Base-by-base conservation (phyloP, 1,284 basidiomycete species). In the Sporisorium reilianum region DNA sequence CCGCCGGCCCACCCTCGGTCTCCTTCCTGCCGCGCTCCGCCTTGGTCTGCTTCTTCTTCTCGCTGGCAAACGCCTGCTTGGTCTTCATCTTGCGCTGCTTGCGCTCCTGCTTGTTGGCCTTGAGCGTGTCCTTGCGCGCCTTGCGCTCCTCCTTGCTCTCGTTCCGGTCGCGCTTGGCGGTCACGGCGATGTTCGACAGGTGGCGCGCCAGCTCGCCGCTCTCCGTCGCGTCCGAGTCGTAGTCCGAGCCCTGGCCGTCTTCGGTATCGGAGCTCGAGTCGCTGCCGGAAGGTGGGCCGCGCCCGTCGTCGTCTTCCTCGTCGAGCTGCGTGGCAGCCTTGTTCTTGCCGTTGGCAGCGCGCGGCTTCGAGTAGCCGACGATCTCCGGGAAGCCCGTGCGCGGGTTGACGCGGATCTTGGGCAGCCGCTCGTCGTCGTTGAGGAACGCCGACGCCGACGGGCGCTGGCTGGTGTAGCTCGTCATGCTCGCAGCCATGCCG, bases 101-200 rank as follows among this genome's bases (percentile, higher is more conserved):
- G 18, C 81, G 65, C 26, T 59, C 58, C 70, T 80, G 75, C 55
- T 83, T 83, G 55, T 63, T 64, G 25, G 88, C 89, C 85, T 97
- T 99, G 38, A 94, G 90, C 0, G 90, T 91, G n/a, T 89, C 88
- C 85, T 99, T 99, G 22, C 97, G 89, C 0, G 90, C 89, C 80
- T 91, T 94, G 85, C 93, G 94, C 48, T 93, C 94, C 76, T 95
- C 94, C 61, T 90, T 89, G 3, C 90, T 89, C 86, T 99, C 97
- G 70, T 79, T 79, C 10, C 73, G 55, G 44, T 78, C 68, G 4
- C 80, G 69, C 48, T 71, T 75, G 20, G 62, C 38, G 0, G 67
- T 74, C 14, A 62, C 64, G 12, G 60, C 63, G 34, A 61, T 64
- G 44, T 55, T 67, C 22, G 64, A 57, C 26, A 64, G 45, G 2